Conservation (phyloP, 805 yeast species). For the Myxozyma vanderwaltii region DNA sequence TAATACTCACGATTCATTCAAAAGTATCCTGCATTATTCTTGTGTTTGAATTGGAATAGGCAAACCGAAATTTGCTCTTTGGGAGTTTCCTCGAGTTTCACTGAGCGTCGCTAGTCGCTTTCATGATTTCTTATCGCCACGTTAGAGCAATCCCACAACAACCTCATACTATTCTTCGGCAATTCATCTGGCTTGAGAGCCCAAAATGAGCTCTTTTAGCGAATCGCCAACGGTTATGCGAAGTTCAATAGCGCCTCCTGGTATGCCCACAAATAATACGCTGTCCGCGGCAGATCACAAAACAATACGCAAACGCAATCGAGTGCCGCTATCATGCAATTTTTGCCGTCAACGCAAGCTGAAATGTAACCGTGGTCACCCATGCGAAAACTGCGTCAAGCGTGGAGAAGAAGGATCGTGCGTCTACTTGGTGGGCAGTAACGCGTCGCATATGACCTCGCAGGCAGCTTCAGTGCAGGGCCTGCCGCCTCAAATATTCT, state of each 20-base stretch:
- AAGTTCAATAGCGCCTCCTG: constrained; percentile 2
- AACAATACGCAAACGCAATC: constrained; percentile 36
- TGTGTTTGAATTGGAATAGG: background rate
- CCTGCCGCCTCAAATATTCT: constrained; percentile 9
- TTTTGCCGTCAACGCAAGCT: constrained; percentile 43
- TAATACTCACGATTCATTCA: no score
- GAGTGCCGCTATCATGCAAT: constrained; percentile 41
- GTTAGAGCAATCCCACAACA: background rate
- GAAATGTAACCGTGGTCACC: constrained; percentile 42
- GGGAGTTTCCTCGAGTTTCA: background rate
- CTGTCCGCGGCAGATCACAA: constrained; percentile 27
- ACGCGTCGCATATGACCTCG: constrained; percentile 5
- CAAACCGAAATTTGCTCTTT: background rate
- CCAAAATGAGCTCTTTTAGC: background rate
- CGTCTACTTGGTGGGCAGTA: constrained; percentile 28
- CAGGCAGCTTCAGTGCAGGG: constrained; percentile 16
- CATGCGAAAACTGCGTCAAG: constrained; percentile 41
- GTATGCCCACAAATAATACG: background rate
- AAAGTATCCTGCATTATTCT: no score
- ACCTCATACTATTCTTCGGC: background rate
- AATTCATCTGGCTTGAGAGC: background rate
- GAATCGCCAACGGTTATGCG: background rate
- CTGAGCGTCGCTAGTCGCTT: background rate
- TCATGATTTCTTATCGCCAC: background rate
- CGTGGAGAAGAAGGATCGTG: constrained; percentile 34